These are phyloP conservation scores for Colletotrichum sp. DNA, from an alignment of 2,329 filamentous ascomycete genomes.

Conservation along the genomic window DNA sequence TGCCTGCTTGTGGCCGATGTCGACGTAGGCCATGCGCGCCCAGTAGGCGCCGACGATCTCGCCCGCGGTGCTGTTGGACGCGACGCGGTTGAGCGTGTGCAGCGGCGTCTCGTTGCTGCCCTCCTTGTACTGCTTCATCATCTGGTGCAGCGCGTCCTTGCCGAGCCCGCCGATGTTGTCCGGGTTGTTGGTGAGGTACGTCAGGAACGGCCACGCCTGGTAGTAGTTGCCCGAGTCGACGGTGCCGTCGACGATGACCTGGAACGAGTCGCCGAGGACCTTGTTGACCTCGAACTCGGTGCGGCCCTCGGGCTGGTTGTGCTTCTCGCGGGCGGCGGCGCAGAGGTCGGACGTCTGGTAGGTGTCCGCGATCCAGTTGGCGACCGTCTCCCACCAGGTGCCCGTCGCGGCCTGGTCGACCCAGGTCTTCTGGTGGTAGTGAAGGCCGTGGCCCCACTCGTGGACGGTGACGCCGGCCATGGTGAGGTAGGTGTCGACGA, in stretches of 20 bases:
- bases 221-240: slow-evolving; percentile 51
- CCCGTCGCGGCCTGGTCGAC: slow-evolving; percentile 50
- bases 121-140: slow-evolving; percentile 47
- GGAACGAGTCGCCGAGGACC: slow-evolving; percentile 51
- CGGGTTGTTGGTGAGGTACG: slow-evolving; percentile 53
- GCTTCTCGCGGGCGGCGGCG: slow-evolving; percentile 38
- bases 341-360: slow-evolving; percentile 52
- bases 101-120: slow-evolving; percentile 56
- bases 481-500: slow-evolving; percentile 42
- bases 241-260: slow-evolving; percentile 53
- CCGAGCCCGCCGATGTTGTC: slow-evolving; percentile 47
- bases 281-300: slow-evolving; percentile 48
- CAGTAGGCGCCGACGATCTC: slow-evolving; percentile 54
- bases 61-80: slow-evolving; percentile 34
- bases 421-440: slow-evolving; percentile 49
- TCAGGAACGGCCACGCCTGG: slow-evolving; percentile 55
- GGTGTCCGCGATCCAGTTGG: slow-evolving; percentile 55
- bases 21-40: slow-evolving; percentile 58
- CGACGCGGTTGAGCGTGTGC: slow-evolving; percentile 47
- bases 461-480: slow-evolving; percentile 49
- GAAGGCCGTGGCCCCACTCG: slow-evolving; percentile 54
- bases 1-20: slow-evolving; percentile 50
- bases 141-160: slow-evolving; percentile 42
- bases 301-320: slow-evolving; percentile 36
- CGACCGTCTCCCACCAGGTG: slow-evolving; percentile 57